Percentiles rank a stretch among this genome's conserved stretches.
Evolutionary conservation across 2,329 filamentous ascomycete genomes (phyloP).

Genomic region (Erysiphe pulchra): DNA sequence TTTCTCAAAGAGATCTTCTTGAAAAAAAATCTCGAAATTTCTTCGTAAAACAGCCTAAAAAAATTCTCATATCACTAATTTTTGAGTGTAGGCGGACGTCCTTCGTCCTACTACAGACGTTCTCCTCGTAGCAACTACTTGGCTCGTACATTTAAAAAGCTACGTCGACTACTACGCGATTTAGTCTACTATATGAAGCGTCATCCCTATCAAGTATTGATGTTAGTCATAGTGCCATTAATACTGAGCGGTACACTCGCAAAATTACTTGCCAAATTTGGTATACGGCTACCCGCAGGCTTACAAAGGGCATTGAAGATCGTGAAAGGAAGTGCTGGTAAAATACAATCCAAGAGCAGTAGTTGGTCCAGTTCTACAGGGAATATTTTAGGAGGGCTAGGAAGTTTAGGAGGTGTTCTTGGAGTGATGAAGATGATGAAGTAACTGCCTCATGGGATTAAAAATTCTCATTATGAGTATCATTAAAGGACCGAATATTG

Average conservation of each 20-base stretch:
- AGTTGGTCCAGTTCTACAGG: not conserved
- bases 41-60: not conserved
- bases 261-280: conserved; percentile 53
- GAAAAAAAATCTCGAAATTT: not conserved
- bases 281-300: conserved; percentile 43
- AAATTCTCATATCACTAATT: not conserved
- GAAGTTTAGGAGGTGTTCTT: conserved; percentile 9
- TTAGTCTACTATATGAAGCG: conserved; percentile 58
- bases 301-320: conserved; percentile 29
- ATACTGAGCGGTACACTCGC: conserved; percentile 61
- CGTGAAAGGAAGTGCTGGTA: conserved; percentile 20
- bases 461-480: too few species aligned
- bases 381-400: conserved; percentile 5
- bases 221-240: conserved; percentile 67
- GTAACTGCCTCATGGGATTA: conserved; percentile 1
- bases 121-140: conserved; percentile 63
- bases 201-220: conserved; percentile 69
- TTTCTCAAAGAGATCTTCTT: not conserved
- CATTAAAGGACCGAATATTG: too few species aligned
- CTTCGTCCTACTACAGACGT: conserved; percentile 45
- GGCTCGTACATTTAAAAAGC: conserved; percentile 42
- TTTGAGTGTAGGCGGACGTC: conserved; percentile 2
- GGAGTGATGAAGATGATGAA: conserved; percentile 14
- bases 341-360: conserved; percentile 1
- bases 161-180: conserved; percentile 57